Base-by-base conservation (phyloP, 2,329 filamentous ascomycete species). In the Beauveria brongniartii region DNA sequence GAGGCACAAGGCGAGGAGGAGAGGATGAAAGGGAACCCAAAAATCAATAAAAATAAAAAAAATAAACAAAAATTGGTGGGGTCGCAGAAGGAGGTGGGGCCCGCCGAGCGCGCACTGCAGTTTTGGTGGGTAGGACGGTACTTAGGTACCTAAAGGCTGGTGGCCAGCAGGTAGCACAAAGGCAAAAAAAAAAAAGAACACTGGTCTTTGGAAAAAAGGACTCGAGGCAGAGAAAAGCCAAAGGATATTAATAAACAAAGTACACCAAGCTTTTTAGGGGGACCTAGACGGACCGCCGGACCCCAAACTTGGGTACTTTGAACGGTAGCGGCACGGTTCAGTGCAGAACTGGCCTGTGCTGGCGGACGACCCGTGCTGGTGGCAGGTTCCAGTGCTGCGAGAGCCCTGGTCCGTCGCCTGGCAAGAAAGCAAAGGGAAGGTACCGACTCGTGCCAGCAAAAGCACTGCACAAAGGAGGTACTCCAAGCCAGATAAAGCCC, bases 51-150 rank as follows among this genome's bases (percentile, higher is more conserved):
- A 28, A 48, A 40, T 37, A 37, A 47, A 48, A 40, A 47, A 47
- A 50, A 57, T 41, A 58, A 58, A 58, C 44, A 50, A 51, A 50
- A 50, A 47, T 51, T 24, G 55, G 55, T 43, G 46, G 55, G 55
- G 55, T 47, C 30, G 41, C 34, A 41, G 20, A 8, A 30, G 8
- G 37, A 43, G 37, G 8, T 20, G 20, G 40, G 20, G 40, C 34
- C 12, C 34, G 34, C 34, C 14, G 34, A 37, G 34, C 34, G 34
- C 34, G 34, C 34, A 37, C 34, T 37, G 34, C 34, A 37, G 34
- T 37, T 37, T 5, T 1, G 34, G 34, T 37, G 34, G 34, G 34
- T 37, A 37, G 34, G 34, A 37, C 12, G 34, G 52, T 44, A n/a
- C 24, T 12, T 20, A 20, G 48, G 28, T 41, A 26, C 30, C 51